Evolutionary conservation across 2,329 filamentous ascomycete genomes (phyloP).

Genomic region (Calonectria ilicicola): DNA sequence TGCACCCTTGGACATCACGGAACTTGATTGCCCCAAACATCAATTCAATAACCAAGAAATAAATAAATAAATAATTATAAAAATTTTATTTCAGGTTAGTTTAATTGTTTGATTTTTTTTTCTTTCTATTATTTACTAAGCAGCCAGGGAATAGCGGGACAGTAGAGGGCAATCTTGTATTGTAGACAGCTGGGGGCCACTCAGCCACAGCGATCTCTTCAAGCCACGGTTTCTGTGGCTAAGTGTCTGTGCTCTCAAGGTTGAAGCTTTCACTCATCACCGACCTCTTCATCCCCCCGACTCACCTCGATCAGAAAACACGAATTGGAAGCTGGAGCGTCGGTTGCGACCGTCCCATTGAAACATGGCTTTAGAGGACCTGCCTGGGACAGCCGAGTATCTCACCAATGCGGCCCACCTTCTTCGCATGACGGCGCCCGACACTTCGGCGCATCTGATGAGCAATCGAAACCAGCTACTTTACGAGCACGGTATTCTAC

Average conservation of each 20-base stretch:
- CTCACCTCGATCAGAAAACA: background rate
- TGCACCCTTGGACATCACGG: too few species aligned
- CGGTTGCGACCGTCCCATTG: background rate
- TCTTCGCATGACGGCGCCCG: conserved; percentile 63
- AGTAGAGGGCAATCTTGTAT: too few species aligned
- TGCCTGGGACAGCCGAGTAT: conserved; percentile 53
- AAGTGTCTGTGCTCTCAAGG: conserved; percentile 21
- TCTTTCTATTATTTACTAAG: too few species aligned
- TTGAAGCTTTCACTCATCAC: conserved; percentile 13
- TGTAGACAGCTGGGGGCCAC: background rate
- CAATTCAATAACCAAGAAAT: too few species aligned
- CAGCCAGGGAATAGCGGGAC: too few species aligned
- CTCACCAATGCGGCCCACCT: conserved; percentile 72
- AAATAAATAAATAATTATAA: too few species aligned
- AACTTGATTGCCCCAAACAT: too few species aligned
- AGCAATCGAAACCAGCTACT: conserved; percentile 62
- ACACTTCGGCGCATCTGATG: conserved; percentile 72
- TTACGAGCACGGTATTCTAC: conserved; percentile 57
- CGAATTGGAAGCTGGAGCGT: background rate
- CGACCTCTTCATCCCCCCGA: background rate
- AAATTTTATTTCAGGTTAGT: too few species aligned
- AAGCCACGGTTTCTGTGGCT: conserved; percentile 7
- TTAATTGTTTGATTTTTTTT: too few species aligned
- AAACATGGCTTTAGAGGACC: conserved; percentile 37
- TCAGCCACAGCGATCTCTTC: background rate